These are phyloP conservation scores for Erodium texanum DNA, from an alignment of 441 rosid species.

Conservation along the genomic window DNA sequence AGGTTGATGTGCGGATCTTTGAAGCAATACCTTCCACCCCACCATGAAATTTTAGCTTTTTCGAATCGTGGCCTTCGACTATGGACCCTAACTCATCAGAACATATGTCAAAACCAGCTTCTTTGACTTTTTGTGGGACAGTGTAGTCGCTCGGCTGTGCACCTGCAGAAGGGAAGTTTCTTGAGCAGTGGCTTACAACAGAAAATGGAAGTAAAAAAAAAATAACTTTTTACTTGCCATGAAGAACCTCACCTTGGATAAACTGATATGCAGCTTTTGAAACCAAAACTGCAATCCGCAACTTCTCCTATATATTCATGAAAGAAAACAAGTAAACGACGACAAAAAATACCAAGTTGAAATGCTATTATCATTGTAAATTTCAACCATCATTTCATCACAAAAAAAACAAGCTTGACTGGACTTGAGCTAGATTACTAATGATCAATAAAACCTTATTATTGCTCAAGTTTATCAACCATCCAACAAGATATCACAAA, in stretches of 20 bases:
- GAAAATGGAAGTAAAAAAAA: background rate
- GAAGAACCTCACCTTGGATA: conserved; percentile 42
- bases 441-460: background rate
- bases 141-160: background rate
- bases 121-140: background rate
- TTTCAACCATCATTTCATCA: background rate
- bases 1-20: background rate
- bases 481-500: background rate
- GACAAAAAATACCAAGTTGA: too few relatives aligned
- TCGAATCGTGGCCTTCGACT: conserved; percentile 3
- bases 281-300: conserved; percentile 72
- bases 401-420: background rate
- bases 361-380: too few relatives aligned
- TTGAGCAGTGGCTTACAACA: background rate
- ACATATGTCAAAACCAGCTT: background rate
- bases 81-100: conserved; percentile 3
- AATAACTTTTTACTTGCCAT: background rate
- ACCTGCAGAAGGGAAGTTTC: background rate
- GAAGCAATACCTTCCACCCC: background rate
- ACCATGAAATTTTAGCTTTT: background rate
- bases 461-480: background rate
- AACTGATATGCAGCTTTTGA: conserved; percentile 89
- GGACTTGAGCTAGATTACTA: background rate
- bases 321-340: background rate
- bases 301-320: conserved; percentile 48